Evolutionary conservation across 768 basidiomycete species (phyloP).

Genomic region (Trametes maxima): DNA sequence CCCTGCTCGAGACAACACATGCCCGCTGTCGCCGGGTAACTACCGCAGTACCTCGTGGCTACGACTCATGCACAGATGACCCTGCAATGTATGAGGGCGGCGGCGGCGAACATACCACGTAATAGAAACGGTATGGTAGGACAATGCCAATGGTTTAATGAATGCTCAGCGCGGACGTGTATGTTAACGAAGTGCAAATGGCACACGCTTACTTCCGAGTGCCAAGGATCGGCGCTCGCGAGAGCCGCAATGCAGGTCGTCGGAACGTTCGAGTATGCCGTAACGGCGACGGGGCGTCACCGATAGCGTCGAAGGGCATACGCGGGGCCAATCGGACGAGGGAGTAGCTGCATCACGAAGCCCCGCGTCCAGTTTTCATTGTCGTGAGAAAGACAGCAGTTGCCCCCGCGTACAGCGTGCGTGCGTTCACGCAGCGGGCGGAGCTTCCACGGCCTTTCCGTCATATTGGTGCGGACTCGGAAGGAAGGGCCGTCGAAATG

Average conservation of each 20-base stretch:
- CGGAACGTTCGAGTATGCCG: conserved; percentile 15
- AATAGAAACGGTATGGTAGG: background rate
- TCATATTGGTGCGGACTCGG: background rate
- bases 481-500: conserved; percentile 7
- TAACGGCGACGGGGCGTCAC: conserved; percentile 3
- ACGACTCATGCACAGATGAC: too few species aligned
- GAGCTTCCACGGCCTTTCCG: conserved; percentile 5
- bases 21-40: too few species aligned
- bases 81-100: too few species aligned
- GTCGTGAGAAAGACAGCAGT: conserved; percentile 14
- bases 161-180: background rate
- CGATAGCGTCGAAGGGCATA: conserved; percentile 18
- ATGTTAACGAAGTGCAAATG: background rate
- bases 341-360: conserved; percentile 20
- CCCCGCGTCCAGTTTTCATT: conserved; percentile 17
- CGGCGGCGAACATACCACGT: too few species aligned
- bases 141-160: too few species aligned
- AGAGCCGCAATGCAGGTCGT: background rate
- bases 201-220: background rate
- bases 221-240: conserved; percentile 16
- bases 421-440: background rate
- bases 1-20: too few species aligned
- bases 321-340: conserved; percentile 24
- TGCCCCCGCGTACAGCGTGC: conserved; percentile 11
- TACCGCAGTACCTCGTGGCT: too few species aligned